Evolutionary conservation across 345 rosid species (phyloP).

Genomic region (Camelina sativa): DNA sequence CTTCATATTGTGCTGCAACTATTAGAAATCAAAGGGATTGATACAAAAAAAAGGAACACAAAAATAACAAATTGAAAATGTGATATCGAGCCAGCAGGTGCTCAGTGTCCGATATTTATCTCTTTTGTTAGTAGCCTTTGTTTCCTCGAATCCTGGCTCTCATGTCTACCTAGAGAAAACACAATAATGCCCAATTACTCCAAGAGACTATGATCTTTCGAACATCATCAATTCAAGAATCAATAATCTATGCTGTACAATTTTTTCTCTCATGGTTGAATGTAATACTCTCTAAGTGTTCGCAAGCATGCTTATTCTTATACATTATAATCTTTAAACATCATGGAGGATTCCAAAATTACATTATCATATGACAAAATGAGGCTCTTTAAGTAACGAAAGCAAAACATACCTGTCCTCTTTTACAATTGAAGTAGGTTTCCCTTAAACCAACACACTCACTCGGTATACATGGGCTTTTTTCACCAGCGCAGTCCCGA

Average conservation of each 20-base stretch:
- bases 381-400: conserved; percentile 11
- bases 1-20: background rate
- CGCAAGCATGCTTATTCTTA: conserved; percentile 23
- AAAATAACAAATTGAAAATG: conserved; percentile 6
- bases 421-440: conserved; percentile 97
- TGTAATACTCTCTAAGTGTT: conserved; percentile 2
- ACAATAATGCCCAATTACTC: background rate
- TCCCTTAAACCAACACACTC: conserved; percentile 95
- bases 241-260: background rate
- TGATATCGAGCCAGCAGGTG: conserved; percentile 5
- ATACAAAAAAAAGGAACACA: background rate
- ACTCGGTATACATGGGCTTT: conserved; percentile 74
- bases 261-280: background rate
- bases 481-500: conserved; percentile 90
- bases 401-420: conserved; percentile 75
- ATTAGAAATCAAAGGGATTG: conserved; percentile 15
- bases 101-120: background rate
- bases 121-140: conserved; percentile 72
- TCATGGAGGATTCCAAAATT: background rate
- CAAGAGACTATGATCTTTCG: background rate
- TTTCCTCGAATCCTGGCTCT: conserved; percentile 96
- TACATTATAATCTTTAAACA: background rate
- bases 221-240: background rate
- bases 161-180: conserved; percentile 77
- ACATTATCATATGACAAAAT: background rate